Evolutionary conservation across 2,329 filamentous ascomycete genomes (phyloP).

Genomic region (Sclerotinia nivalis): DNA sequence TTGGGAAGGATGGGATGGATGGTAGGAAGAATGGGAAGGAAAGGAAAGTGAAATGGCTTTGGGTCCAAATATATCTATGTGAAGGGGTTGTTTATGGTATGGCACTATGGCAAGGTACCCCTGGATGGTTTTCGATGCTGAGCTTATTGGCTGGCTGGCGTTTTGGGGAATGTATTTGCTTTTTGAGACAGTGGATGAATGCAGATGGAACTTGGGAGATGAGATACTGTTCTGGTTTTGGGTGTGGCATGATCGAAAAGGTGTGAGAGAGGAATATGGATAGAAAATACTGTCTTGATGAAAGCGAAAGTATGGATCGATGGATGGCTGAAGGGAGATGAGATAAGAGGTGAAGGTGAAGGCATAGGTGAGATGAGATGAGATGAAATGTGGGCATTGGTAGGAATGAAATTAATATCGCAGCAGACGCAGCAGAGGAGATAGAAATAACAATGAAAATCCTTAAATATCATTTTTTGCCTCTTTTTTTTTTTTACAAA

Average conservation of each 20-base stretch:
- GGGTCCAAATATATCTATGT: constrained; percentile 11
- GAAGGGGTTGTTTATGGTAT: constrained; percentile 9
- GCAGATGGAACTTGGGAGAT: not conserved
- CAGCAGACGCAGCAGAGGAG: not conserved
- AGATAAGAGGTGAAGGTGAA: not conserved
- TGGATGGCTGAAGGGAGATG: not conserved
- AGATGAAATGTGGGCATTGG: not conserved
- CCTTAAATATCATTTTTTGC: not conserved
- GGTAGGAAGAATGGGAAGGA: not conserved
- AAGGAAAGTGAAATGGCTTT: constrained; percentile 2
- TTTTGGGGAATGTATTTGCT: constrained; percentile 7
- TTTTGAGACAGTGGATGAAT: not conserved
- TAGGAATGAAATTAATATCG: constrained; percentile 12
- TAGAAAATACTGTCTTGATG: not conserved
- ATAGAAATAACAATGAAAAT: constrained; percentile 7
- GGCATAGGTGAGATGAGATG: not conserved
- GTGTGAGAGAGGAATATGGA: too few species aligned
- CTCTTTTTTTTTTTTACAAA: not conserved
- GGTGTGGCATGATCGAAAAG: not conserved
- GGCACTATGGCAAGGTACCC: constrained; percentile 2
- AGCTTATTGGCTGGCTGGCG: constrained; percentile 7
- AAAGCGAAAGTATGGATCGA: not conserved
- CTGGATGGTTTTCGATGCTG: not conserved
- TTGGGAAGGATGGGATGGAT: not conserved
- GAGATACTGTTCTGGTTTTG: not conserved